Evolutionary conservation across 129 eudicot species (phyloP), one percentile per base, ranked within the genome.

Genomic region (Ambrosia artemisiifolia): DNA sequence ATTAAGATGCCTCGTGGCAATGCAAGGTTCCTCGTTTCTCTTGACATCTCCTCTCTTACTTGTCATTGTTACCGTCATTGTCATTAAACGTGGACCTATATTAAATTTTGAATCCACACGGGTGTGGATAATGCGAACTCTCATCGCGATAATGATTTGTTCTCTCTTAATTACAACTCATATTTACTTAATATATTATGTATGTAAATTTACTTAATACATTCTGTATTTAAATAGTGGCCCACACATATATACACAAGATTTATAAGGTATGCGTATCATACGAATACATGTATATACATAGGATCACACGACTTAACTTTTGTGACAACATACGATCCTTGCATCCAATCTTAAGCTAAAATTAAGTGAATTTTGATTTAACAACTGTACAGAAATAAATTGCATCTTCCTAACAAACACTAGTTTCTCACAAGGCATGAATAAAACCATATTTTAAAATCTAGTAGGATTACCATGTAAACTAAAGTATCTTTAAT

Each of bases 41-140:
- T 24, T 24, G 16, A 57, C 6, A n/a, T 50, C 60, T 35, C 32
- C 19, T 63, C 28, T 17, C 9, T 7, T 24, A 11, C 13, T 59
- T 59, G n/a, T 59, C n/a, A 8, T 3, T 11, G 4, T 24, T 24
- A 24, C 0, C 28, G 28, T 30, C 57, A 7, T 40, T 14, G 12
- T 24, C n/a, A 2, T 0, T 10, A 17, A 13, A n/a, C 20, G 11
- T 28, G 20, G 4, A 70, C 50, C 49, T 70, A 50, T 51, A 53
- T 0, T 34, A 48, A 40, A 40, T 40, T 40, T 70, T 36, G 66
- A 16, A 46, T 40, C 65, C 30, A 28, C 30, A 56, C 36, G n/a
- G 4, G 67, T 38, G 56, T 40, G 36, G 42, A n/a, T 65, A 30
- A 63, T 63, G 71, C 65, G 71, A 74, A 50, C 63, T 74, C 53